Percentiles rank a stretch among this genome's conserved stretches.
Conservation (phyloP, 2,329 filamentous ascomycete genomes). For the Penicillium sp. region DNA sequence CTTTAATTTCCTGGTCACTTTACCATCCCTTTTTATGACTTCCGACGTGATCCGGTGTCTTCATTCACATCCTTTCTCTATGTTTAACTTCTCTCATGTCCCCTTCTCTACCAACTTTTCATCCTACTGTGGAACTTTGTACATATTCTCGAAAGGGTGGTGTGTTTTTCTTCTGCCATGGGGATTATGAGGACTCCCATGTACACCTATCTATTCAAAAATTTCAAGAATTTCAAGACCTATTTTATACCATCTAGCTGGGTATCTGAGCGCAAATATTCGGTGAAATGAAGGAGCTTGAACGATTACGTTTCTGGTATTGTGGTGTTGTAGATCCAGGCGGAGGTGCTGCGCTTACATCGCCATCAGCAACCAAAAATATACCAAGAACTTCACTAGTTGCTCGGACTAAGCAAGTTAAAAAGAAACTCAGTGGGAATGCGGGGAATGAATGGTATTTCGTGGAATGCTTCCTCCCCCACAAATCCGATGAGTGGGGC, state of each 20-base stretch:
- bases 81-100: slow-evolving; percentile 3
- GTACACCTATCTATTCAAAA: slow-evolving; percentile 4
- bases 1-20: neutral
- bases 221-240: neutral
- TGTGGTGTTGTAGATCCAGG: no score
- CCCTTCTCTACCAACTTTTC: neutral
- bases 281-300: no score
- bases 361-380: no score
- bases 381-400: no score
- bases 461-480: no score
- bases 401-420: no score
- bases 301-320: no score
- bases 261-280: no score
- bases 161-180: neutral
- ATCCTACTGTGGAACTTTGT: slow-evolving; percentile 9
- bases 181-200: slow-evolving; percentile 5
- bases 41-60: neutral
- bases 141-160: slow-evolving; percentile 11
- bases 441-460: no score
- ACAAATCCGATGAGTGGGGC: no score
- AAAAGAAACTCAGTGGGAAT: no score
- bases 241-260: neutral
- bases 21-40: neutral
- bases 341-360: no score
- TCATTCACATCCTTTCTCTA: neutral